Evolutionary conservation across 2,329 filamentous ascomycete species (phyloP), one percentile per base, ranked within the genome.

Genomic region (Fusarium temperatum): DNA sequence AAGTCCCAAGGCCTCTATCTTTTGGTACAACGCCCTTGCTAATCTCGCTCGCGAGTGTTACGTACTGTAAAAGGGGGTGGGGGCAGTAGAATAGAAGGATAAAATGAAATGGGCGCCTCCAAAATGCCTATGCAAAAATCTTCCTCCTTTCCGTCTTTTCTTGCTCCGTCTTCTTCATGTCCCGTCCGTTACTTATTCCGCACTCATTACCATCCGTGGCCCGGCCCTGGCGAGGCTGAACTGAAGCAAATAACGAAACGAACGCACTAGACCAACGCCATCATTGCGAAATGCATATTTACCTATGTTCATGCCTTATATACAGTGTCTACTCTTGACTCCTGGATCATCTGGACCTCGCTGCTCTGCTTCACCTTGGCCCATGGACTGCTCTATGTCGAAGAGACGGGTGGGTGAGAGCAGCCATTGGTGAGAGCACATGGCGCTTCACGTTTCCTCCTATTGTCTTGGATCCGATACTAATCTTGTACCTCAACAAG

Each of bases 401-500:
- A 38, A 54, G 45, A n/a, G 50, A 38, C 35, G 41, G 44, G 42
- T 65, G 54, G 35, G 54, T 38, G n/a, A 38, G 56, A 20, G 38
- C 47, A 47, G 48, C 47, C n/a, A 54, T 28, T 9, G 38, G 47
- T 24, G 53, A 44, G 18, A 45, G 14, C 55, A 68, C 42, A 57
- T 69, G 53, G 6, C 78, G 75, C 54, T 78, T 80, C 8, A 63
- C 50, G 28, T 70, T 76, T 28, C 78, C 69, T 53, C 81, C 82
- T 41, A 82, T 61, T 7, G 75, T 65, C 9, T 78, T 78, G 13
- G 77, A 75, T 15, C 80, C 82, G 18, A 84, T 69, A 58, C 86
- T 82, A 42, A 89, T 78, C 26, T 79, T 80, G 30, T 87, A 84
- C 63, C 84, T 82, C 24, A 89, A 82, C 60, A 90, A 78, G 75